A percentile compares a stretch with the other conserved stretches of the same genome.
Conservation (phyloP, 2,329 filamentous ascomycete genomes). For the Fusarium sp. region DNA sequence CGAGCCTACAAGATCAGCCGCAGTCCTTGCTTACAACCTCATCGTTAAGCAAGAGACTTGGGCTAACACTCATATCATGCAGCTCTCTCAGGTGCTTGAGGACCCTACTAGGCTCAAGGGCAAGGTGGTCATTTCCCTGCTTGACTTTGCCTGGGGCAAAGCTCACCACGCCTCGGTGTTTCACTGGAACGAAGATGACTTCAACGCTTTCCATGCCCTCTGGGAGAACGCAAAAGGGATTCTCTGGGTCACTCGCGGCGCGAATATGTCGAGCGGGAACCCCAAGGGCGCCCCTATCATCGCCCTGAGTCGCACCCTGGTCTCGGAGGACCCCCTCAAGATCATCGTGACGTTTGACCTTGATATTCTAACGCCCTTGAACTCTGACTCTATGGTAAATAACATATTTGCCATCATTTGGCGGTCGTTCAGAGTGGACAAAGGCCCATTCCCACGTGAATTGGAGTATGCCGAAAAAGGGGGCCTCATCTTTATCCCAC, state of each 20-base stretch:
- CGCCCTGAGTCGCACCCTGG: conserved; percentile 59
- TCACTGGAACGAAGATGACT: conserved; percentile 52
- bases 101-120: conserved; percentile 30
- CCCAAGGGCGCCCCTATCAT: conserved; percentile 54
- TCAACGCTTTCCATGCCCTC: conserved; percentile 54
- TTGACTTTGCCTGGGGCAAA: conserved; percentile 51
- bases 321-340: conserved; percentile 60
- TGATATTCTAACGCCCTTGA: conserved; percentile 1
- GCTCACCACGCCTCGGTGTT: conserved; percentile 48
- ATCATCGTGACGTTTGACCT: conserved; percentile 56
- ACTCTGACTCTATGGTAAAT: background rate
- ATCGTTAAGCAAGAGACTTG: conserved; percentile 1
- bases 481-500: conserved; percentile 55
- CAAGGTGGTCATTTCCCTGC: conserved; percentile 56
- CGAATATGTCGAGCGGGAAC: conserved; percentile 48
- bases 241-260: conserved; percentile 60
- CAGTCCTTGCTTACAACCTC: conserved; percentile 17
- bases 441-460: conserved; percentile 44
- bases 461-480: conserved; percentile 56
- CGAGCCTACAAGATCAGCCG: background rate
- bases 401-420: conserved; percentile 43
- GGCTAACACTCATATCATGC: conserved; percentile 4
- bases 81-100: conserved; percentile 11
- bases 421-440: conserved; percentile 32
- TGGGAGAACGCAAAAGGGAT: conserved; percentile 51